Base-by-base conservation (phyloP, 148 eudicot species). In the Hydrangea macrophylla region DNA sequence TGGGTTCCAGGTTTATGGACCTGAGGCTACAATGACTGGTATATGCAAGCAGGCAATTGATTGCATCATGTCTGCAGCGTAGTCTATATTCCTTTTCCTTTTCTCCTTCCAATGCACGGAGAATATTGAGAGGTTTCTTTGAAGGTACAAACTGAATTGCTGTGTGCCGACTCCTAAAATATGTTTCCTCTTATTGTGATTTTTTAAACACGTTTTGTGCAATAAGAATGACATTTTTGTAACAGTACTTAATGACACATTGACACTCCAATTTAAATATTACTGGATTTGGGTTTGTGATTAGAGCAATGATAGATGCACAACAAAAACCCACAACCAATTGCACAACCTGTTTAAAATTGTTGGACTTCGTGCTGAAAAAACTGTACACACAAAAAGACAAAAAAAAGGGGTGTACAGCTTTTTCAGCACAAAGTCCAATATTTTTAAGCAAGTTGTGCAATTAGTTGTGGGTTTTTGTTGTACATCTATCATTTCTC, bases 21-120 rank as follows among this genome's bases (percentile, higher is more conserved):
- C 93, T 22, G 89, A 88, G 76, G 93, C 90, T 35, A 88, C 93
- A 44, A 88, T 88, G 93, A 88, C 93, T 11, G 90, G 93, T 32
- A 88, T 88, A 39, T 85, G 93, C 78, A 85, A 85, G 73, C 84
- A 83, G 65, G 93, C 93, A 55, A 88, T 88, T 31, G 88, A 88
- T 30, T 88, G 93, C 76, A 74, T 85, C 60, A 79, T 66, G 67
- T 60, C 73, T 15, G 61, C 45, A 55, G 70, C 78, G 9, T 76
- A 72, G 42, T 25, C 54, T 50, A n/a, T n/a, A n/a, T 45, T 8
- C 27, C 60, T 11, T 56, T 27, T 25, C 15, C 5, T 25, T 26
- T 56, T 7, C 31, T 22, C 13, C 56, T 17, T 22, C 13, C 56
- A 18, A 53, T 2, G 7, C 13, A n/a, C 3, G 3, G 24, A 18